phyloP scores from a whole-genome alignment of 179 eudicot genomes.

The Silene vulgaris region DNA sequence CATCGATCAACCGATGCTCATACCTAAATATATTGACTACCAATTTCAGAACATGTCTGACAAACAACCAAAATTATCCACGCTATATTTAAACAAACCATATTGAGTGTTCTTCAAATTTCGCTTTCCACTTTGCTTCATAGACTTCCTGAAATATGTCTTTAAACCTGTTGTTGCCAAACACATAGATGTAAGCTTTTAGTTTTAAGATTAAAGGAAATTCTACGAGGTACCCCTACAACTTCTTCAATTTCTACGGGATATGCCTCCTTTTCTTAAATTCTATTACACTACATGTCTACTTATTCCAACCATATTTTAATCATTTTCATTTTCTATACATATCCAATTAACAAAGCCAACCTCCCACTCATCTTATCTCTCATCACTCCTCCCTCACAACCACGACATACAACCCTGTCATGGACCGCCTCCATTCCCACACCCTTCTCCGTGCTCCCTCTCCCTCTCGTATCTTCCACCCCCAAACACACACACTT shows the following conservation, averaged over 20 bases:
- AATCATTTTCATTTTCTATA: neutral
- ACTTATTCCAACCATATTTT: neutral
- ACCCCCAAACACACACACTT: neutral
- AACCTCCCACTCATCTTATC: neutral
- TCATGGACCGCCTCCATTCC: neutral
- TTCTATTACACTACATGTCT: neutral
- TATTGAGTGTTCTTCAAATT: constrained; percentile 87
- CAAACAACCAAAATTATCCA: constrained; percentile 5
- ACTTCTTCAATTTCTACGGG: neutral
- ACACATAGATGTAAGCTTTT: neutral
- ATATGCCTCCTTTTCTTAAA: neutral
- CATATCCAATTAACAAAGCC: neutral
- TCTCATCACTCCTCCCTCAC: neutral
- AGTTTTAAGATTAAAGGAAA: neutral
- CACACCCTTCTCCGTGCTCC: neutral
- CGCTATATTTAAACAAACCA: constrained; percentile 46
- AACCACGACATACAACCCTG: neutral
- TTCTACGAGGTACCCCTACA: neutral
- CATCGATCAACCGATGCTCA: constrained; percentile 97
- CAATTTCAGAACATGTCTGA: constrained; percentile 3
- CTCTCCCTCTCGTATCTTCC: neutral
- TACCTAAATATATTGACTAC: constrained; percentile 45
- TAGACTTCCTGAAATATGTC: constrained; percentile 95
- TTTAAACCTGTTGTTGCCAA: constrained; percentile 57
- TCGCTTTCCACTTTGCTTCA: constrained; percentile 83